Base-by-base conservation (phyloP, 176 grass and related monocot species). In the Urochloa ruziziensis region DNA sequence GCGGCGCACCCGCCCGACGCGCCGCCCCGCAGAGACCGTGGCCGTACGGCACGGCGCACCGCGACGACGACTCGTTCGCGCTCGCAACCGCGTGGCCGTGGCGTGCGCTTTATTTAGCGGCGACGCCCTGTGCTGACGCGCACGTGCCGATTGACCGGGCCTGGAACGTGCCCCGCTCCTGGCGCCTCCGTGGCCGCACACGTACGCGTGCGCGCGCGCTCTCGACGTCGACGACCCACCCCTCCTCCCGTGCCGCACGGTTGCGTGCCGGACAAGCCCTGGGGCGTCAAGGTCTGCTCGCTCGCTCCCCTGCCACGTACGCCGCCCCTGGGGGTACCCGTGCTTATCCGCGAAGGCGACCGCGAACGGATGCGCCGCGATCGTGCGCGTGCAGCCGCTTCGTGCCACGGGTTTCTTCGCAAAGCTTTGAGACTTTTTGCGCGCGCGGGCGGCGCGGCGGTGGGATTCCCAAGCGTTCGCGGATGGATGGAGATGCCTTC, bases 31-130 rank as follows among this genome's bases (percentile, higher is more conserved):
- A 69, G 73, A 34, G 72, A 40, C 35, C 61, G 27, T 13, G 62
- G 49, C 27, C 63, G 63, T 85, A 69, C 73, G 83, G 63, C 49
- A 74, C 29, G 67, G 67, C 63, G 24, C 78, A n/a, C 51, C 73
- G 40, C 42, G 68, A 79, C 76, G 59, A 1, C 74, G 25, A 40
- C 23, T 18, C 16, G 25, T 2, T 3, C 44, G 44, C 7, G 0
- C 36, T 25, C 48, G 11, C 17, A 43, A 43, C 66, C 37, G 66
- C 66, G 37, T 9, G 39, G 39, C n/a, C n/a, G n/a, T n/a, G n/a
- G n/a, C n/a, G n/a, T n/a, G n/a, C 42, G 70, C 47, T 32, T 52
- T 40, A 10, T 32, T 52, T 40, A 10, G 33, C 74, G 74, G 21
- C 73, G 35, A 17, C 6, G 11, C 21, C 40, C 13, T 25, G 65